These are phyloP conservation scores for Hericium coralloides DNA, from an alignment of 768 basidiomycete genomes.

Conservation along the genomic window DNA sequence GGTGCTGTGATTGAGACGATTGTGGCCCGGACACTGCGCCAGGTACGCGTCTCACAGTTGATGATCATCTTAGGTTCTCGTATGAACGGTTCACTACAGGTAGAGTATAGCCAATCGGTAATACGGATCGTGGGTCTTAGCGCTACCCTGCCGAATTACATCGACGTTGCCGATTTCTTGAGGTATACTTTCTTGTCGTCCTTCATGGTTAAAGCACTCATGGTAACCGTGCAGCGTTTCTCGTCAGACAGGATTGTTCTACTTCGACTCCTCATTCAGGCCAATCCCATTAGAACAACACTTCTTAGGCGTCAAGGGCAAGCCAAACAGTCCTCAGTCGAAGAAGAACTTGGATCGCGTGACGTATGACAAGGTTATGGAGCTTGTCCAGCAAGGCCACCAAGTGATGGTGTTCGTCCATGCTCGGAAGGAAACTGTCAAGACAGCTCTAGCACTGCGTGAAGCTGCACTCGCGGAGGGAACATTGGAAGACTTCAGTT, in stretches of 20 bases:
- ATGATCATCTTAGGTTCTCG: neutral
- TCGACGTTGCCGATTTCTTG: conserved; percentile 93
- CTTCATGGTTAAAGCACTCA: neutral
- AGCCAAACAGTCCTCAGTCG: conserved; percentile 62
- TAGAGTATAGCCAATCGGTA: conserved; percentile 92
- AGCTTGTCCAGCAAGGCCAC: conserved; percentile 83
- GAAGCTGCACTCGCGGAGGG: conserved; percentile 72
- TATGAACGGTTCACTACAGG: conserved; percentile 34
- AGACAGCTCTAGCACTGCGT: conserved; percentile 71
- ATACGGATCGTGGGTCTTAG: conserved; percentile 95
- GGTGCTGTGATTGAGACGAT: conserved; percentile 98
- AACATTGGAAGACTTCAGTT: conserved; percentile 67
- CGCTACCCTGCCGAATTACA: conserved; percentile 94
- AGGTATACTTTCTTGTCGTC: conserved; percentile 36
- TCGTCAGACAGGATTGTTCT: conserved; percentile 81
- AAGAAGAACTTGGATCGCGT: conserved; percentile 83
- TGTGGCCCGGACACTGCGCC: conserved; percentile 89
- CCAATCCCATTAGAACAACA: conserved; percentile 97
- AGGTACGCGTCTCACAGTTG: conserved; percentile 33
- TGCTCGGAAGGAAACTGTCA: conserved; percentile 96
- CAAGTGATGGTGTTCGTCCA: conserved; percentile 99
- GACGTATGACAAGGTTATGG: conserved; percentile 84
- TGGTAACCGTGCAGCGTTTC: conserved; percentile 56
- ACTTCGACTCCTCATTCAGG: conserved; percentile 95
- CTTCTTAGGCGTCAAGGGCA: conserved; percentile 90